Evolutionary conservation across 1,284 basidiomycete species (phyloP).

Genomic region (Tilletia walkeri): DNA sequence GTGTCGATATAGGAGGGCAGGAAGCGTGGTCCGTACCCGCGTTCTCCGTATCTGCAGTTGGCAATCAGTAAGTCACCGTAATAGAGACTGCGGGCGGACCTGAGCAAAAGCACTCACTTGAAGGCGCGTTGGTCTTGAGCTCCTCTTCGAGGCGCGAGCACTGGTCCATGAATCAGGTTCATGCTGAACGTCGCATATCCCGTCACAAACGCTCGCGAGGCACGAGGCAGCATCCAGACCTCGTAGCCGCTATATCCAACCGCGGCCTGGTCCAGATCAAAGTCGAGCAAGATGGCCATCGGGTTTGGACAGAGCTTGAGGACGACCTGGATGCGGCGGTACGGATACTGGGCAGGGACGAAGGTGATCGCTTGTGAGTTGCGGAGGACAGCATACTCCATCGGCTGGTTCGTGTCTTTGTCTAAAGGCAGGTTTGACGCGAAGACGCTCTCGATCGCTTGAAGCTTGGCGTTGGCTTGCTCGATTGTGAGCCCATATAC

Average conservation of each 20-base stretch:
- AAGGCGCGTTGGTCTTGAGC: constrained; percentile 25
- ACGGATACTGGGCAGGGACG: constrained; percentile 19
- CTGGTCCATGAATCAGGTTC: constrained; percentile 27
- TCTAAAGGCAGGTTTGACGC: constrained; percentile 14
- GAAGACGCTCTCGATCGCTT: constrained; percentile 15
- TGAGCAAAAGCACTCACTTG: not conserved
- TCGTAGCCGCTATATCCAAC: constrained; percentile 24
- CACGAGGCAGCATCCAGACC: constrained; percentile 29
- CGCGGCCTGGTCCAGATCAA: constrained; percentile 27
- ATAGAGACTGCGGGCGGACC: not conserved
- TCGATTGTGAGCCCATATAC: constrained; percentile 5
- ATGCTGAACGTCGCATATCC: constrained; percentile 23
- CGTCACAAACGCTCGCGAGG: constrained; percentile 24
- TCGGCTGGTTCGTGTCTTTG: not conserved
- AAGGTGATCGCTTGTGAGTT: constrained; percentile 27
- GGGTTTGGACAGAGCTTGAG: constrained; percentile 23
- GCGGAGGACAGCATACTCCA: constrained; percentile 1
- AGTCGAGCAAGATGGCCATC: constrained; percentile 28
- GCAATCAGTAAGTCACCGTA: not conserved
- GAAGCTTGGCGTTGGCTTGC: constrained; percentile 18
- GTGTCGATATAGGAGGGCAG: constrained; percentile 23
- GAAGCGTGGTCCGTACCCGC: constrained; percentile 29
- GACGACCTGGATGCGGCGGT: constrained; percentile 25
- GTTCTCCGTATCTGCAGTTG: constrained; percentile 20
- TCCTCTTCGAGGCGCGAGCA: constrained; percentile 21